phyloP scores from a whole-genome alignment of 768 basidiomycete species.

The Pisolithus albus region DNA sequence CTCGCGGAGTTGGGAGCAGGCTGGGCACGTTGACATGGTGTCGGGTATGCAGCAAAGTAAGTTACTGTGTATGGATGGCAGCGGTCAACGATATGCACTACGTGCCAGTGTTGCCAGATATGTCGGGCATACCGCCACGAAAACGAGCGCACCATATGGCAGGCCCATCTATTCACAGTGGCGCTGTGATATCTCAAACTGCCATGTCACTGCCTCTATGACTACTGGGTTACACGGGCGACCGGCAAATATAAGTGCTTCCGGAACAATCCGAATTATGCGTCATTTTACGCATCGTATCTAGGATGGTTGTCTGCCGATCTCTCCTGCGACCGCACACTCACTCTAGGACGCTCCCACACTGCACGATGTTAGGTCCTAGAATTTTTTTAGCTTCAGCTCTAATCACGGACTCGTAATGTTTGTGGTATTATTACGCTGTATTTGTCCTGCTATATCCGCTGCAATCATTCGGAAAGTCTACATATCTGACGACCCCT shows the following conservation, averaged over 20 bases:
- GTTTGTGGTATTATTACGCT: conserved; percentile 17
- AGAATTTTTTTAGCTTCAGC: conserved; percentile 8
- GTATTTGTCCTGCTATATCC: conserved; percentile 21
- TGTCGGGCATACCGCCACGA: conserved; percentile 46
- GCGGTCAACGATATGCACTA: conserved; percentile 6
- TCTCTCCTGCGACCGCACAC: neutral
- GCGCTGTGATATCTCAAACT: conserved; percentile 44
- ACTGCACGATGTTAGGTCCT: neutral
- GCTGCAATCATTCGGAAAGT: conserved; percentile 9
- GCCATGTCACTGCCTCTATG: conserved; percentile 52
- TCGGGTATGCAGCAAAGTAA: conserved; percentile 13
- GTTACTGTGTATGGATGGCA: conserved; percentile 9
- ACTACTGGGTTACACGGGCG: conserved; percentile 17
- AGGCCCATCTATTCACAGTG: conserved; percentile 43
- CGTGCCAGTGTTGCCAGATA: conserved; percentile 35
- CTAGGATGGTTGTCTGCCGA: conserved; percentile 1
- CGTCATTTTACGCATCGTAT: neutral
- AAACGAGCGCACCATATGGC: conserved; percentile 66
- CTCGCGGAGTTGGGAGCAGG: conserved; percentile 56
- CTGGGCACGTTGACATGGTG: conserved; percentile 28
- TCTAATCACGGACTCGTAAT: conserved; percentile 9
- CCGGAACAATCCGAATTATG: neutral
- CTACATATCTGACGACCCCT: conserved; percentile 8
- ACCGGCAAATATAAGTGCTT: conserved; percentile 11
- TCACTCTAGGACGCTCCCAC: conserved; percentile 7